These are phyloP conservation scores for Salix dunnii DNA, from an alignment of 345 rosid species.

Conservation along the genomic window DNA sequence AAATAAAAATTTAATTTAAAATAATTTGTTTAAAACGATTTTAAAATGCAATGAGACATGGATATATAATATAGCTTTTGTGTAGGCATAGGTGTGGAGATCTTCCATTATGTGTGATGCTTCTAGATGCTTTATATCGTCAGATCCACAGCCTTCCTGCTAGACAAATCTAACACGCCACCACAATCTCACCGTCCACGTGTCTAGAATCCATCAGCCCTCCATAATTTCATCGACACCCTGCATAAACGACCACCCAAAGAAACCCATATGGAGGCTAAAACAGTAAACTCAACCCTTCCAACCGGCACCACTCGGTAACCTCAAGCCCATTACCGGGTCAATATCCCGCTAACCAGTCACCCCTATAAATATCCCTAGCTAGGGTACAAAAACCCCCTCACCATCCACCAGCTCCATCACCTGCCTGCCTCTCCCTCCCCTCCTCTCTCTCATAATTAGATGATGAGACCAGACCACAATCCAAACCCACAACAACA, in stretches of 20 bases:
- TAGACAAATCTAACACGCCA: neutral
- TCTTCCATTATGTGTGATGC: too few relatives aligned
- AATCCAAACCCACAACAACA: neutral
- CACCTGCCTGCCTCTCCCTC: neutral
- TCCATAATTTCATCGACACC: neutral
- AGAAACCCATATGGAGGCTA: neutral
- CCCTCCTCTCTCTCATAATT: slow-evolving; percentile 1
- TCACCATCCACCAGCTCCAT: neutral
- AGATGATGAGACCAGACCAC: neutral
- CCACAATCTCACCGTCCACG: neutral
- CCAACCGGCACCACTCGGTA: slow-evolving; percentile 14
- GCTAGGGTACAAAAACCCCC: neutral
- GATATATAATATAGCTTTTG: too few relatives aligned
- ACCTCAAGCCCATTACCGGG: neutral
- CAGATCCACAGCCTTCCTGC: neutral
- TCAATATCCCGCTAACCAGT: neutral
- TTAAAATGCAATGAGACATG: too few relatives aligned
- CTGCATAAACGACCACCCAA: neutral
- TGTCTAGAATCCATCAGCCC: neutral
- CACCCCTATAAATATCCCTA: neutral
- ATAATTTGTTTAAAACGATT: too few relatives aligned
- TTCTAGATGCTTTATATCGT: too few relatives aligned
- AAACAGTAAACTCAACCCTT: slow-evolving; percentile 2
- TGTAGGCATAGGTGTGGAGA: too few relatives aligned
- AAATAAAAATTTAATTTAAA: too few relatives aligned